Conservation (phyloP, 768 basidiomycete genomes). For the Tephrocybe sp. region DNA sequence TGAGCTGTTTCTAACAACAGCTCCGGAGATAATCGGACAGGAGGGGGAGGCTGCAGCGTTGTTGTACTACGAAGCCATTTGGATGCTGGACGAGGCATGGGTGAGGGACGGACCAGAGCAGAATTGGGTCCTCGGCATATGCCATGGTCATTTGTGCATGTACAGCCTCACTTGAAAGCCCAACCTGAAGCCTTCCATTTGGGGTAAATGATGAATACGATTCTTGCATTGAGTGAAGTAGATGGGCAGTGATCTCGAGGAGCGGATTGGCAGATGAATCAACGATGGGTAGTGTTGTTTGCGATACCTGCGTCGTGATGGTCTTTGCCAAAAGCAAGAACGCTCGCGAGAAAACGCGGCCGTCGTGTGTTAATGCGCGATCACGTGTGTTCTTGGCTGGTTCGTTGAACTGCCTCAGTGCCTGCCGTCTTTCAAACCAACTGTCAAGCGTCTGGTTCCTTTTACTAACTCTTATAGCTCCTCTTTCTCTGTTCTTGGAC, state of each 20-base stretch:
- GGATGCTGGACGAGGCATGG: neutral
- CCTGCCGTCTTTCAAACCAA: slow-evolving; percentile 1
- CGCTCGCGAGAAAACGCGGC: neutral
- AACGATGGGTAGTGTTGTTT: neutral
- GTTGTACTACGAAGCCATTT: slow-evolving; percentile 1
- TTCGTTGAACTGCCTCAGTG: slow-evolving; percentile 20
- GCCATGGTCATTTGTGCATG: slow-evolving; percentile 3
- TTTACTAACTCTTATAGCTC: slow-evolving; percentile 11
- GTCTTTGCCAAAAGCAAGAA: too few species aligned
- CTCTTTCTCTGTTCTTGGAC: slow-evolving; percentile 1
- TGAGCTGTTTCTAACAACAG: slow-evolving; percentile 12
- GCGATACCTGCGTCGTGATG: too few species aligned
- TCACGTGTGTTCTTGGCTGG: slow-evolving; percentile 28
- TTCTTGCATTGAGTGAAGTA: too few species aligned
- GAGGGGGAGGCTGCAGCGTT: neutral
- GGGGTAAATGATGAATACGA: too few species aligned
- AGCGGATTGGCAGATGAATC: too few species aligned
- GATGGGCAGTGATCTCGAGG: too few species aligned
- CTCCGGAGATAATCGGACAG: slow-evolving; percentile 14
- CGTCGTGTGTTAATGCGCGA: neutral
- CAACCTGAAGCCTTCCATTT: neutral
- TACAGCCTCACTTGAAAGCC: slow-evolving; percentile 2
- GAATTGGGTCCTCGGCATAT: neutral
- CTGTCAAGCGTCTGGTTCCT: neutral
- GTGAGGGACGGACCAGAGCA: neutral